phyloP scores from a whole-genome alignment of 371 early-diverging fungal species.

The Mortierella sp. region DNA sequence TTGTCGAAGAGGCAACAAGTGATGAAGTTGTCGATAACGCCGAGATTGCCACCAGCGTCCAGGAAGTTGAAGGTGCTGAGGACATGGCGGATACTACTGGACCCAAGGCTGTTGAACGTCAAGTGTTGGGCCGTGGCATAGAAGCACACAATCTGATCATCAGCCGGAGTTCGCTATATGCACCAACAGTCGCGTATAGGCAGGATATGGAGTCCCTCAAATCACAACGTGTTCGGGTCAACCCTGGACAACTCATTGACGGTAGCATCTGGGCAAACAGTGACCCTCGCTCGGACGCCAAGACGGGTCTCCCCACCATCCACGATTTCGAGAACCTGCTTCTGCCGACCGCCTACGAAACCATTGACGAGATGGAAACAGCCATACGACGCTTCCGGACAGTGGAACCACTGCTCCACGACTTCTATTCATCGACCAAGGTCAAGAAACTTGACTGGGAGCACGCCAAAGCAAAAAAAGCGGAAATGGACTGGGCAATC shows the following conservation, averaged over 20 bases:
- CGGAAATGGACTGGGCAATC: conserved; percentile 2
- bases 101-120: neutral
- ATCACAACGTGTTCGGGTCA: neutral
- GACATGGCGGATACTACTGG: neutral
- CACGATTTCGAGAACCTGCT: neutral
- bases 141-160: neutral
- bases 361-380: neutral
- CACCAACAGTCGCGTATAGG: neutral
- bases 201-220: conserved; percentile 3
- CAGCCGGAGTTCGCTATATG: neutral
- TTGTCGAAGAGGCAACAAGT: too few species aligned
- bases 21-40: neutral
- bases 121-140: neutral
- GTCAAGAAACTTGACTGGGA: conserved; percentile 1
- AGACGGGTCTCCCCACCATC: conserved; percentile 2
- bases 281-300: neutral
- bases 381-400: neutral
- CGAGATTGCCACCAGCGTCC: too few species aligned
- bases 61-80: neutral
- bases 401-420: neutral
- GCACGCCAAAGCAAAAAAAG: neutral
- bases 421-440: neutral
- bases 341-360: neutral
- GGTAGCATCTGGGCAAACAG: neutral
- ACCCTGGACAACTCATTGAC: conserved; percentile 1